phyloP scores from a whole-genome alignment of 169 alveolate species.

The Plasmodium gonderi region DNA sequence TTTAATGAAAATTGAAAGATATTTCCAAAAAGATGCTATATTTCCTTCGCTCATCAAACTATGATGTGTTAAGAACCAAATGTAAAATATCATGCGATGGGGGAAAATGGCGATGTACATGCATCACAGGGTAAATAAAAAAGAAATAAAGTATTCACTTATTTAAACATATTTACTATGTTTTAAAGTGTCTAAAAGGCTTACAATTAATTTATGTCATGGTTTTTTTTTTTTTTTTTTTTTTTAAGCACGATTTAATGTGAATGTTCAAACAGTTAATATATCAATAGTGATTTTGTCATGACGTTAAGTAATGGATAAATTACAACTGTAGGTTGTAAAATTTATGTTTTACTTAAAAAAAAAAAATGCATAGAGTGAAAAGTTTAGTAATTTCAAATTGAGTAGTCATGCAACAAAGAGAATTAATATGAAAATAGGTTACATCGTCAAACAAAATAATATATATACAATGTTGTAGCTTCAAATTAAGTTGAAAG shows the following conservation, averaged over 20 bases:
- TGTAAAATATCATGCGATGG: not conserved
- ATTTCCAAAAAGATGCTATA: too few relatives aligned
- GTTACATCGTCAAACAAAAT: not conserved
- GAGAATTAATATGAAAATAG: not conserved
- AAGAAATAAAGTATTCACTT: not conserved
- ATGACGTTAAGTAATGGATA: not conserved
- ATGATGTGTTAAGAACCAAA: not conserved
- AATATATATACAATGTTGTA: not conserved
- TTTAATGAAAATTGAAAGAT: not conserved
- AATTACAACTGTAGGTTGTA: conserved; percentile 1
- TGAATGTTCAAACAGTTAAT: conserved; percentile 1
- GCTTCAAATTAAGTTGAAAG: not conserved
- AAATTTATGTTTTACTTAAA: not conserved
- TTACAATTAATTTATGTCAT: not conserved
- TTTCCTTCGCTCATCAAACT: not conserved
- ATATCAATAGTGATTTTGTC: not conserved
- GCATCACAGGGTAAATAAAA: not conserved
- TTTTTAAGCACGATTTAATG: not conserved
- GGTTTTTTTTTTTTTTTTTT: not conserved
- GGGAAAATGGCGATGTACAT: conserved; percentile 11
- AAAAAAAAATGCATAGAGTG: not conserved
- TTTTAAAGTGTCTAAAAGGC: conserved; percentile 17
- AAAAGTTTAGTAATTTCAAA: not conserved
- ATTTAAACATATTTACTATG: not conserved
- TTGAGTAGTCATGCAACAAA: not conserved